Conservation (phyloP, 1,284 basidiomycete species). For the Mycena sp. region DNA sequence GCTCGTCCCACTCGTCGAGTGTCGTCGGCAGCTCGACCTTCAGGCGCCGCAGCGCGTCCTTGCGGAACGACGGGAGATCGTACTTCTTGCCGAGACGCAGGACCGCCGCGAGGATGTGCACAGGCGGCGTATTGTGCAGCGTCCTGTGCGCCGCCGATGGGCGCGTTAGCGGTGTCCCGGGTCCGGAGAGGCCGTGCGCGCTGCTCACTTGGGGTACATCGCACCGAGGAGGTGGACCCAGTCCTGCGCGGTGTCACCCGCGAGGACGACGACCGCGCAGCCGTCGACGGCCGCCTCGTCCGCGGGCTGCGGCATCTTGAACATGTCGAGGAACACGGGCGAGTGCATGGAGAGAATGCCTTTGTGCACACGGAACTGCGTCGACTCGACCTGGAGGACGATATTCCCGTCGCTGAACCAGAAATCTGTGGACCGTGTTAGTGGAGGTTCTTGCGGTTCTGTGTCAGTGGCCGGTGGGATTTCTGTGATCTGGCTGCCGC, state of each 20-base stretch:
- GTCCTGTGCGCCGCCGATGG: too few species aligned
- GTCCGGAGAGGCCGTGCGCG: too few species aligned
- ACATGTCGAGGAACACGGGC: conserved; percentile 6
- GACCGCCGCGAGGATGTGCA: background rate
- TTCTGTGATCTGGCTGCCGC: too few species aligned
- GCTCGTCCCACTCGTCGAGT: background rate
- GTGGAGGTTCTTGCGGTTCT: too few species aligned
- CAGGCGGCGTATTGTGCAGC: too few species aligned
- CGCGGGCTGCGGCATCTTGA: conserved; percentile 4
- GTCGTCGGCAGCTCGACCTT: conserved; percentile 2
- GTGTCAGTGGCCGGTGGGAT: too few species aligned
- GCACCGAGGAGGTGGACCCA: conserved; percentile 3
- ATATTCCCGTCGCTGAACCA: conserved; percentile 31
- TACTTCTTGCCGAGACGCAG: conserved; percentile 7
- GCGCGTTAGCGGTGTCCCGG: too few species aligned
- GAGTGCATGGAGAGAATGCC: conserved; percentile 17
- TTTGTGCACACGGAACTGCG: conserved; percentile 26
- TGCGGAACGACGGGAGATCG: conserved; percentile 4
- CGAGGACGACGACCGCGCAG: background rate
- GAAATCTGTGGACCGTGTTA: background rate
- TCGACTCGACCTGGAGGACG: conserved; percentile 18
- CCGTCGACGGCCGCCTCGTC: conserved; percentile 7
- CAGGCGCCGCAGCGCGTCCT: conserved; percentile 5
- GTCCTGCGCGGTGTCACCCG: conserved; percentile 6
- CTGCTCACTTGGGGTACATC: conserved; percentile 22